Evolutionary conservation across 176 grass and related monocot genomes (phyloP).

Genomic region (Phoenix dactylifera): DNA sequence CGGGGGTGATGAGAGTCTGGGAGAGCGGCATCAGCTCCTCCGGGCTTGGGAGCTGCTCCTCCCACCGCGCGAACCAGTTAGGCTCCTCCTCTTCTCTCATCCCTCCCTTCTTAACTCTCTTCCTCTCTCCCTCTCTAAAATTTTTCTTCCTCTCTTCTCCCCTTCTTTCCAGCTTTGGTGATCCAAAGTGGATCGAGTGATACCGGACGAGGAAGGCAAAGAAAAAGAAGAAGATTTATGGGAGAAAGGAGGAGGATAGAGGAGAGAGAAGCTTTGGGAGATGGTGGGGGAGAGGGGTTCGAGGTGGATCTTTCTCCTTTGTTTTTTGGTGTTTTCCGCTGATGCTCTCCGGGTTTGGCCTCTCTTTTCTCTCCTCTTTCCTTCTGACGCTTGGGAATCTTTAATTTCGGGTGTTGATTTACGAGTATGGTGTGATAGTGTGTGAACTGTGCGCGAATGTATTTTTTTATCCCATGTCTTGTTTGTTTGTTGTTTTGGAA

Average conservation of each 20-base stretch:
- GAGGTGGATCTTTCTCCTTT: constrained; percentile 4
- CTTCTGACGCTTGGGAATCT: not conserved
- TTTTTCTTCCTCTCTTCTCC: not conserved
- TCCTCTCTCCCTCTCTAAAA: not conserved
- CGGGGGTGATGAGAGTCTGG: constrained; percentile 17
- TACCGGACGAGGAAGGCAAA: not conserved
- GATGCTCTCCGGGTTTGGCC: constrained; percentile 1
- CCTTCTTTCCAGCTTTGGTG: not conserved
- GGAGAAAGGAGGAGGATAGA: not conserved
- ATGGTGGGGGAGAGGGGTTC: not conserved
- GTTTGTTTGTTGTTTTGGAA: too few species aligned
- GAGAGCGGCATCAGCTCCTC: constrained; percentile 18
- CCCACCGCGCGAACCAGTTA: constrained; percentile 6
- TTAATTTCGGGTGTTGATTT: not conserved
- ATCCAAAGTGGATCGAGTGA: too few species aligned
- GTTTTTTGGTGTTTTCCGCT: not conserved
- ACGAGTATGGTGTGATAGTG: too few species aligned
- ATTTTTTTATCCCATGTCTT: too few species aligned
- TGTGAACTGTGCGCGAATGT: too few species aligned
- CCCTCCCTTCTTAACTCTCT: not conserved
- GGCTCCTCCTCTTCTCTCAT: constrained; percentile 54
- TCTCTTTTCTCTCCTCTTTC: not conserved
- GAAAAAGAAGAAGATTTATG: not conserved
- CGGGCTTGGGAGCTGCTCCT: constrained; percentile 18
- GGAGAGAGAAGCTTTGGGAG: not conserved